Percentiles rank a stretch among this genome's conserved stretches.
Evolutionary conservation across 441 rosid genomes (phyloP).

Genomic region (Gossypium aridum): DNA sequence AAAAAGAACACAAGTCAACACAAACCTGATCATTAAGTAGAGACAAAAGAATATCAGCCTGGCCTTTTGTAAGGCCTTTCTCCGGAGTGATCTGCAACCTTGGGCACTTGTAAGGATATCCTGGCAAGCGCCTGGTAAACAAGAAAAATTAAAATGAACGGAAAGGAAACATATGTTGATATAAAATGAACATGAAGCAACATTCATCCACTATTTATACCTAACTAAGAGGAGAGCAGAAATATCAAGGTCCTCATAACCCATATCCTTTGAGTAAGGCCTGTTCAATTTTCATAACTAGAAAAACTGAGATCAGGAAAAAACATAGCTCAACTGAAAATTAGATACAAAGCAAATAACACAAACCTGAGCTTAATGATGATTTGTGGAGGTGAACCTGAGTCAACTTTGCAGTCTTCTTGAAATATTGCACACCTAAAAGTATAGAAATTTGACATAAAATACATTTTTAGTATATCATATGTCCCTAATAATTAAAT

Average conservation of each 20-base stretch:
- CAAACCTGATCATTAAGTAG: constrained; percentile 82
- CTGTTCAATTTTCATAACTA: constrained; percentile 38
- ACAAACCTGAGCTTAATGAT: constrained; percentile 73
- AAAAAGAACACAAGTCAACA: constrained; percentile 12
- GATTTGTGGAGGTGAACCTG: constrained; percentile 59
- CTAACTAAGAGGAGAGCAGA: constrained; percentile 81
- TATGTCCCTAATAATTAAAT: not conserved
- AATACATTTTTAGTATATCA: not conserved
- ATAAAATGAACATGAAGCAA: not conserved
- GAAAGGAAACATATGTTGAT: not conserved
- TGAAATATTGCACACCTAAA: constrained; percentile 79
- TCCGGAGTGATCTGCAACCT: constrained; percentile 80
- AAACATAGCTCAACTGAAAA: constrained; percentile 4
- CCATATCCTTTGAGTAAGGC: constrained; percentile 94
- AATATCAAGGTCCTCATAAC: constrained; percentile 72
- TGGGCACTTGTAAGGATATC: constrained; percentile 93
- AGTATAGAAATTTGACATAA: constrained; percentile 10
- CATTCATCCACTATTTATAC: constrained; percentile 23
- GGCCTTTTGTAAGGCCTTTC: constrained; percentile 62
- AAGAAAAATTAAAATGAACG: not conserved
- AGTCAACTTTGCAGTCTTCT: constrained; percentile 74
- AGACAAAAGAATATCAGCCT: constrained; percentile 70
- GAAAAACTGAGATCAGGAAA: constrained; percentile 13
- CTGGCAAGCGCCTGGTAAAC: constrained; percentile 75
- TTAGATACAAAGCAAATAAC: constrained; percentile 7